Percentiles rank a stretch among this genome's conserved stretches.
Conservation (phyloP, 2,329 filamentous ascomycete species). For the Ceratocystis eucalypticola region DNA sequence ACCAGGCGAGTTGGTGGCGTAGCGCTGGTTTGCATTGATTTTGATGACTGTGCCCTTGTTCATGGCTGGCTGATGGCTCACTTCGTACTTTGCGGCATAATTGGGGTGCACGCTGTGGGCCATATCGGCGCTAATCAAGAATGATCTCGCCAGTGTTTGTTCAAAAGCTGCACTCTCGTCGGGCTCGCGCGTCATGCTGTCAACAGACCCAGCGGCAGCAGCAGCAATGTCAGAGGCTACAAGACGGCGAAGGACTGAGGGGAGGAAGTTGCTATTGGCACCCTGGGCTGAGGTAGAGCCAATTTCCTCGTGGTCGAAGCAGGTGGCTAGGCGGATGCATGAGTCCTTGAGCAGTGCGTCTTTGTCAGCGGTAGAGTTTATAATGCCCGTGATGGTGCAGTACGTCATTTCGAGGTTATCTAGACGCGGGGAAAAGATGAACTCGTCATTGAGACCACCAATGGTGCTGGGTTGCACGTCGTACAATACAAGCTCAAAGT, state of each 20-base stretch:
- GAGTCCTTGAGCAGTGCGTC: slow-evolving; percentile 59
- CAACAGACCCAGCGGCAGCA: slow-evolving; percentile 42
- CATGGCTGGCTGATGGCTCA: slow-evolving; percentile 81
- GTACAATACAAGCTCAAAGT: slow-evolving; percentile 95
- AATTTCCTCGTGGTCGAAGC: slow-evolving; percentile 97
- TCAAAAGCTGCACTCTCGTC: slow-evolving; percentile 74
- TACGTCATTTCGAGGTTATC: slow-evolving; percentile 97
- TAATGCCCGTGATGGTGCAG: slow-evolving; percentile 74
- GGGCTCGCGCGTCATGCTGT: slow-evolving; percentile 42
- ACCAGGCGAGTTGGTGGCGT: slow-evolving; percentile 90
- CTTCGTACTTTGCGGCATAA: slow-evolving; percentile 82
- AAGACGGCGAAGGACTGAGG: slow-evolving; percentile 72
- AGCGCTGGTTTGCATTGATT: slow-evolving; percentile 93
- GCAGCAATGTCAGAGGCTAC: slow-evolving; percentile 51
- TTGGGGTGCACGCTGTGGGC: slow-evolving; percentile 93
- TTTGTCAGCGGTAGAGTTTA: slow-evolving; percentile 56
- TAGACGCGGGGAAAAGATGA: slow-evolving; percentile 88
- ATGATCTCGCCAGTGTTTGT: slow-evolving; percentile 79
- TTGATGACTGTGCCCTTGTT: slow-evolving; percentile 97
- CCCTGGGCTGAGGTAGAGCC: slow-evolving; percentile 86
- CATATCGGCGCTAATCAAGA: slow-evolving; percentile 95
- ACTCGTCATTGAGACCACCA: slow-evolving; percentile 81
- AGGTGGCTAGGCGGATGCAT: slow-evolving; percentile 77
- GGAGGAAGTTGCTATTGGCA: slow-evolving; percentile 82
- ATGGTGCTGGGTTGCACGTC: slow-evolving; percentile 85